Evolutionary conservation across 192 early-diverging fungal species (phyloP).

Genomic region (Dissophora ornata): DNA sequence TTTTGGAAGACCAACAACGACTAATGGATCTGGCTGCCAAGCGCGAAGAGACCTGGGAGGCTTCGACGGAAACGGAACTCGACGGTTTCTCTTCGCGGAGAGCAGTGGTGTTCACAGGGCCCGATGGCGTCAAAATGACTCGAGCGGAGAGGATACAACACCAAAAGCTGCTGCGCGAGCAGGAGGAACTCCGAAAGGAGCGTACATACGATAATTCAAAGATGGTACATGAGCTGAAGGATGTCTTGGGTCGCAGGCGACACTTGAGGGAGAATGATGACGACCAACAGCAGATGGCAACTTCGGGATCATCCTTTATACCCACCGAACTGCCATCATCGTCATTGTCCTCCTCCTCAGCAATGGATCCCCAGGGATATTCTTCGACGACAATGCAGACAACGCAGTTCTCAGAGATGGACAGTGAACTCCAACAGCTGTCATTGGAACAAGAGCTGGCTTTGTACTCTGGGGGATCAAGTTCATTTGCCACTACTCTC

Average conservation of each 20-base stretch:
- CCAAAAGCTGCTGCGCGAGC: slow-evolving; percentile 54
- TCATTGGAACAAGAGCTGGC: slow-evolving; percentile 15
- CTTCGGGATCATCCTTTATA: slow-evolving; percentile 1
- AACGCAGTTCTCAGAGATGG: background rate
- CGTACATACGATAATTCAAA: slow-evolving; percentile 53
- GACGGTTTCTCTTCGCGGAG: background rate
- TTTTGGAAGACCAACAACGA: slow-evolving; percentile 39
- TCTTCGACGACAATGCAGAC: background rate
- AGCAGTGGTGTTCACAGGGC: slow-evolving; percentile 1
- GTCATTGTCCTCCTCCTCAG: background rate
- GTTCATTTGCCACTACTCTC: slow-evolving; percentile 7
- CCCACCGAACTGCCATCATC: background rate
- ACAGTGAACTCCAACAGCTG: background rate
- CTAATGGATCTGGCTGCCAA: slow-evolving; percentile 36
- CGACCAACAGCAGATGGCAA: slow-evolving; percentile 4
- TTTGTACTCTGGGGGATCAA: too few species aligned
- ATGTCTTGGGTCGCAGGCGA: slow-evolving; percentile 60
- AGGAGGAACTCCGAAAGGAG: slow-evolving; percentile 54
- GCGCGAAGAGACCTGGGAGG: slow-evolving; percentile 63
- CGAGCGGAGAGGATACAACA: slow-evolving; percentile 63
- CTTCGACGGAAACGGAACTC: slow-evolving; percentile 40
- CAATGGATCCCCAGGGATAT: background rate
- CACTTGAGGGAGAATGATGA: slow-evolving; percentile 37
- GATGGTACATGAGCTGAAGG: slow-evolving; percentile 69
- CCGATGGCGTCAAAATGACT: slow-evolving; percentile 46